A percentile compares a stretch with the other conserved stretches of the same genome.
These are phyloP conservation scores for Globisporangium irregulare DNA, from an alignment of 352 stramenopile species.

Conservation along the genomic window DNA sequence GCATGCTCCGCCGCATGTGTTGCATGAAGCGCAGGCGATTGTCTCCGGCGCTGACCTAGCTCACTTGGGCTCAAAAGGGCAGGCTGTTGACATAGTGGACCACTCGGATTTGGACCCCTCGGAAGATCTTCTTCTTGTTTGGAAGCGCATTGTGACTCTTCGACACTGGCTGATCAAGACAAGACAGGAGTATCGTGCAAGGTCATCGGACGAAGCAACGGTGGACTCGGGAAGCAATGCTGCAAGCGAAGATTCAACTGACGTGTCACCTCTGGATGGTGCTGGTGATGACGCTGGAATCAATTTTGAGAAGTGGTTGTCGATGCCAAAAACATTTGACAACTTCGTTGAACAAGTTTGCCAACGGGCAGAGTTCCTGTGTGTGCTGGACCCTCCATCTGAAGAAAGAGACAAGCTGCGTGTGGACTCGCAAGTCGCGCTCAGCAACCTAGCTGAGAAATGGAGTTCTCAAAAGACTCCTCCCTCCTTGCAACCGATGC, in stretches of 20 bases:
- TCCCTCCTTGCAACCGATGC: constrained; percentile 81
- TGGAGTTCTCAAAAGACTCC: constrained; percentile 82
- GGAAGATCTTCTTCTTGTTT: constrained; percentile 65
- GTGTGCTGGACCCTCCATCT: constrained; percentile 64
- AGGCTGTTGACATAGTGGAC: constrained; percentile 26
- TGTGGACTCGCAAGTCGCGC: constrained; percentile 62
- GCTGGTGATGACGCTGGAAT: constrained; percentile 26
- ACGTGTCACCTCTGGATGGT: not conserved
- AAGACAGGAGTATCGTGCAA: constrained; percentile 74
- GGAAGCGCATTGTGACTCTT: constrained; percentile 78
- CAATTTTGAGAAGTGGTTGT: constrained; percentile 58
- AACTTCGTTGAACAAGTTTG: constrained; percentile 63
- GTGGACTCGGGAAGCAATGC: not conserved
- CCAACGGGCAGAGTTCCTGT: constrained; percentile 72
- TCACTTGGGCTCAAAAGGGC: not conserved
- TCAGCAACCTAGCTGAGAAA: constrained; percentile 84
- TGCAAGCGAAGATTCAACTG: not conserved
- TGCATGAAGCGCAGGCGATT: constrained; percentile 79
- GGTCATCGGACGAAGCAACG: constrained; percentile 39
- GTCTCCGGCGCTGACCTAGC: constrained; percentile 36
- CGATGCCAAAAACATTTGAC: constrained; percentile 65
- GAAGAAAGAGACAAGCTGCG: constrained; percentile 64
- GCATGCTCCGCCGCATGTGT: constrained; percentile 67
- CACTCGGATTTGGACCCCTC: constrained; percentile 65
- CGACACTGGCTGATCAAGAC: constrained; percentile 85